Conservation (phyloP, 1,284 basidiomycete genomes). For the Cryptococcus hybrid region DNA sequence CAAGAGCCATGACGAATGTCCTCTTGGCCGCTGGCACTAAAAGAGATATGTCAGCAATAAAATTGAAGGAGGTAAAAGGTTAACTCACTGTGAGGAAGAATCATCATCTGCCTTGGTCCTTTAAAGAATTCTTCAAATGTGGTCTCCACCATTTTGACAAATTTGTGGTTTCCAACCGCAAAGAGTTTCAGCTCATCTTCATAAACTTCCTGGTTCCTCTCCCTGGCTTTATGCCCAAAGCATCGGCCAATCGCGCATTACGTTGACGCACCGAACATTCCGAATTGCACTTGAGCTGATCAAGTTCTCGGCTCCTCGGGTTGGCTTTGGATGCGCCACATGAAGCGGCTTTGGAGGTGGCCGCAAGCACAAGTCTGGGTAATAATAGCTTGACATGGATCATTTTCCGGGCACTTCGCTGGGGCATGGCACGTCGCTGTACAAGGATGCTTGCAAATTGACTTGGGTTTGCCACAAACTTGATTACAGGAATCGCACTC, state of each 20-base stretch:
- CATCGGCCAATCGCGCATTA: slow-evolving; percentile 80
- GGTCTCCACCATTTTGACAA: slow-evolving; percentile 70
- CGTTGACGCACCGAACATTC: slow-evolving; percentile 80
- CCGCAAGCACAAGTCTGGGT: slow-evolving; percentile 76
- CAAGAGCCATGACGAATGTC: slow-evolving; percentile 73
- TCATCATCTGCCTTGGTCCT: slow-evolving; percentile 66
- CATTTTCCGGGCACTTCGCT: slow-evolving; percentile 70
- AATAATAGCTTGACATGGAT: slow-evolving; percentile 65
- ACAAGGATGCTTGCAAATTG: slow-evolving; percentile 75
- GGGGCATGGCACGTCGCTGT: slow-evolving; percentile 79
- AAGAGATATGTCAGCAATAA: too few relatives aligned
- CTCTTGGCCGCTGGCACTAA: slow-evolving; percentile 64
- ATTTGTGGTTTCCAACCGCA: slow-evolving; percentile 62
- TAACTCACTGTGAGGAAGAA: slow-evolving; percentile 67
- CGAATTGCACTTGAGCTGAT: slow-evolving; percentile 66
- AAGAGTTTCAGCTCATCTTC: slow-evolving; percentile 62
- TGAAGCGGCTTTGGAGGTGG: slow-evolving; percentile 65
- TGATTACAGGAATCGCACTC: slow-evolving; percentile 72
- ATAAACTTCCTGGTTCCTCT: slow-evolving; percentile 55
- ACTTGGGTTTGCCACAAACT: slow-evolving; percentile 76
- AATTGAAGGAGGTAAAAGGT: not conserved
- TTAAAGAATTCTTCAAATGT: slow-evolving; percentile 73
- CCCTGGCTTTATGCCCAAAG: slow-evolving; percentile 68
- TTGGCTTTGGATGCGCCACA: slow-evolving; percentile 63
- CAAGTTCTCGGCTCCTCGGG: slow-evolving; percentile 51